These are phyloP conservation scores for Mytilinidion resinicola DNA, from an alignment of 495 filamentous ascomycete genomes.

Conservation along the genomic window DNA sequence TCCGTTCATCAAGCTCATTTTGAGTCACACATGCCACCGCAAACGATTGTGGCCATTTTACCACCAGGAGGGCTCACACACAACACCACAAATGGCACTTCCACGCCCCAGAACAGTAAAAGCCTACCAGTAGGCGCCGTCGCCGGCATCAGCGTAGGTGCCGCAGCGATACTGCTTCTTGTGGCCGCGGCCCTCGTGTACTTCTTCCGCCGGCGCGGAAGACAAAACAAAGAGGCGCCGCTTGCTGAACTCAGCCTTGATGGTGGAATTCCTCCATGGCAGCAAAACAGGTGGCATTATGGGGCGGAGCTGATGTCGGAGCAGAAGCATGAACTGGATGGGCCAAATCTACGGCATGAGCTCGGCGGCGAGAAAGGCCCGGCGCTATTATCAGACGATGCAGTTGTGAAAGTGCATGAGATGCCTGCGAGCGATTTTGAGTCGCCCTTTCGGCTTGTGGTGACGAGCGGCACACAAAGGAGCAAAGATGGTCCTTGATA, in stretches of 20 bases:
- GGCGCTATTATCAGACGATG: not conserved
- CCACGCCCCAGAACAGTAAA: not conserved
- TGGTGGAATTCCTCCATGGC: not conserved
- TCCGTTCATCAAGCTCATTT: conserved; percentile 32
- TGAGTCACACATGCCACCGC: not conserved
- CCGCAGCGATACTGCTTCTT: not conserved
- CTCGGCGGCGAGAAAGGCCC: not conserved
- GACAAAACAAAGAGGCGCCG: not conserved
- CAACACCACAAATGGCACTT: not conserved
- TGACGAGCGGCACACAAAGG: too few species aligned
- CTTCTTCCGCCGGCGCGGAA: not conserved
- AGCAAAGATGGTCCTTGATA: too few species aligned
- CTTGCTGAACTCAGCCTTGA: not conserved
- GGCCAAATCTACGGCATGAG: not conserved
- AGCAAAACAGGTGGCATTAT: not conserved
- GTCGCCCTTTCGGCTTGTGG: too few species aligned
- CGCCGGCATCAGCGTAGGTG: not conserved
- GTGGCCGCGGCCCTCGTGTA: not conserved
- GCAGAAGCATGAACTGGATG: not conserved
- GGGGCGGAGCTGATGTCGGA: not conserved
- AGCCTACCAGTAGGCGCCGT: not conserved
- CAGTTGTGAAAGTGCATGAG: not conserved
- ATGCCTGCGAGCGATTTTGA: not conserved
- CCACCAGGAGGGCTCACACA: not conserved
- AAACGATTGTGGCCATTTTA: not conserved